Percentiles rank a stretch among this genome's conserved stretches.
Conservation (phyloP, 306 rosid genomes). For the Quercus berberidifolia region DNA sequence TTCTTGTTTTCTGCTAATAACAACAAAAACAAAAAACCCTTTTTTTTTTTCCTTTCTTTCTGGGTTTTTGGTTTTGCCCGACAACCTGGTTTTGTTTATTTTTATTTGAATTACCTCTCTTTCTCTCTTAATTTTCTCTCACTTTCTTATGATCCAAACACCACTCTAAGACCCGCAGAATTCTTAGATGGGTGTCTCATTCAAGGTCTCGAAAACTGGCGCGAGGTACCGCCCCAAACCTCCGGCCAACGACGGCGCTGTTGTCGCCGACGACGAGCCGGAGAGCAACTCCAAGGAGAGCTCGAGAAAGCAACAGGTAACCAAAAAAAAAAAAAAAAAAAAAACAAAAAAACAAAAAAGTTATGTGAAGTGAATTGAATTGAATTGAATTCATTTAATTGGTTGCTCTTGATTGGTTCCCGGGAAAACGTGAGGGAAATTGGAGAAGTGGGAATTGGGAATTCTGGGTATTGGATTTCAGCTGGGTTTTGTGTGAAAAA, state of each 20-base stretch:
- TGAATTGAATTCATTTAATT: not conserved
- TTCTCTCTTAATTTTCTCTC: not conserved
- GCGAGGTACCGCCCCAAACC: slow-evolving; percentile 41
- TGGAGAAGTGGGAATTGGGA: not conserved
- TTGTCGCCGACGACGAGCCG: slow-evolving; percentile 13
- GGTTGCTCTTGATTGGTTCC: not conserved
- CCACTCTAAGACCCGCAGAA: slow-evolving; percentile 2
- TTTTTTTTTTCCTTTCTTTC: not conserved
- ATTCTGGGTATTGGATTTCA: slow-evolving; percentile 1
- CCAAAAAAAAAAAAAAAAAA: not conserved
- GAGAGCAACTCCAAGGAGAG: slow-evolving; percentile 26
- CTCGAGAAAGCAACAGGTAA: slow-evolving; percentile 39
- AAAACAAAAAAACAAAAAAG: not conserved
- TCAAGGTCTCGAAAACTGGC: slow-evolving; percentile 53
- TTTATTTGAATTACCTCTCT: not conserved
- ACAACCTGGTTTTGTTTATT: too few relatives aligned
- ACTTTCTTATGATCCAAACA: slow-evolving; percentile 16
- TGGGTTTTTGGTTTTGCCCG: not conserved
- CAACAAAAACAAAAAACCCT: too few relatives aligned
- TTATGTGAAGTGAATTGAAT: not conserved
- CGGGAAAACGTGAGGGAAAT: not conserved
- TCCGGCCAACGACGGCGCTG: slow-evolving; percentile 3
- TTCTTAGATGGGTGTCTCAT: slow-evolving; percentile 47
- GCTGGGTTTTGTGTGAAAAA: not conserved
- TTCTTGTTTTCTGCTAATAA: too few relatives aligned